A percentile compares a stretch with the other conserved stretches of the same genome.
Evolutionary conservation across 371 early-diverging fungal genomes (phyloP).

Genomic region (Mucor racemosus): DNA sequence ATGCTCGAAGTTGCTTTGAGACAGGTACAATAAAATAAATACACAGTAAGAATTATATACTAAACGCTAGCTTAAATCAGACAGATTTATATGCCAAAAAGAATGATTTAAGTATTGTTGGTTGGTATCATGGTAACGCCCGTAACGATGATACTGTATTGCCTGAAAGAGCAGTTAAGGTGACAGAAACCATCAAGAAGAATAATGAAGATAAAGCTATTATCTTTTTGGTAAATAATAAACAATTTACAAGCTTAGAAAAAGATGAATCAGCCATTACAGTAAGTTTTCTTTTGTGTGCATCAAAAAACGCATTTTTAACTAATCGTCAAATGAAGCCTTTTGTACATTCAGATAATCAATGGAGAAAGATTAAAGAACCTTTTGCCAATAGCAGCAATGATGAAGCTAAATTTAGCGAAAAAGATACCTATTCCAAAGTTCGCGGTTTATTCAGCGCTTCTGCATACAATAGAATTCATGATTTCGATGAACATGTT

Average conservation of each 20-base stretch:
- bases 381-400: slow-evolving; percentile 31
- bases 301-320: neutral
- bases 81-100: slow-evolving; percentile 56
- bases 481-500: slow-evolving; percentile 80
- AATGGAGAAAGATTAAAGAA: slow-evolving; percentile 53
- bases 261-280: slow-evolving; percentile 30
- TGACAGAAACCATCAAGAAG: slow-evolving; percentile 56
- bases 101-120: slow-evolving; percentile 56
- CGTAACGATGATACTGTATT: slow-evolving; percentile 46
- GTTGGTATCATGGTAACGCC: slow-evolving; percentile 69
- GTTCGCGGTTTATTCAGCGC: slow-evolving; percentile 38
- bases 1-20: slow-evolving; percentile 81
- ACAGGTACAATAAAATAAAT: slow-evolving; percentile 56
- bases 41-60: neutral
- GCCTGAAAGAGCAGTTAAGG: slow-evolving; percentile 54
- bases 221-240: slow-evolving; percentile 52
- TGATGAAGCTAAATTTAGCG: slow-evolving; percentile 27
- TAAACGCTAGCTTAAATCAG: slow-evolving; percentile 26
- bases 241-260: slow-evolving; percentile 29
- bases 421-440: slow-evolving; percentile 43
- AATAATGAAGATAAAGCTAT: slow-evolving; percentile 38
- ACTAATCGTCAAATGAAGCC: slow-evolving; percentile 32
- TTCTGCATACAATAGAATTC: slow-evolving; percentile 51
- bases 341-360: slow-evolving; percentile 46
- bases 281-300: slow-evolving; percentile 24